phyloP scores from a whole-genome alignment of 805 yeast genomes.

The Hagleromyces aurorensis region DNA sequence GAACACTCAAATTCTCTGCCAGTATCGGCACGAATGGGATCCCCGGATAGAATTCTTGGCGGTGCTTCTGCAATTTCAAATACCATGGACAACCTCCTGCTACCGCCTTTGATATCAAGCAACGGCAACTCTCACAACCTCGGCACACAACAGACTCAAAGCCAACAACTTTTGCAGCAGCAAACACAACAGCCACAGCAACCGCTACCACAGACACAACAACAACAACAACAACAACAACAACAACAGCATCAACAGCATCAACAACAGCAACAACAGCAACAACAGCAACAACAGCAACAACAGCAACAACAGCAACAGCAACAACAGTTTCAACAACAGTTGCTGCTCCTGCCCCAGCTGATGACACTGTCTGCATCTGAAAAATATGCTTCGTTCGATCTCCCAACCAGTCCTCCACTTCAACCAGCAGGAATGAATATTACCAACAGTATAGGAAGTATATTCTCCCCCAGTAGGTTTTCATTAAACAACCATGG shows the following conservation, averaged over 20 bases:
- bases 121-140: constrained; percentile 5
- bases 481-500: too few relatives aligned
- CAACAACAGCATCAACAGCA: constrained; percentile 20
- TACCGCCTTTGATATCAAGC: constrained; percentile 23
- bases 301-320: constrained; percentile 17
- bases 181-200: constrained; percentile 18
- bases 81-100: constrained; percentile 14
- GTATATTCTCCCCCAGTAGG: constrained; percentile 19
- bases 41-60: constrained; percentile 6
- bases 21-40: too few relatives aligned
- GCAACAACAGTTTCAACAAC: constrained; percentile 23
- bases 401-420: constrained; percentile 15
- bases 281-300: constrained; percentile 11
- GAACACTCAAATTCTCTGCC: too few relatives aligned
- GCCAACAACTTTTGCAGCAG: constrained; percentile 17
- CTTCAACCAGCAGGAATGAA: constrained; percentile 21
- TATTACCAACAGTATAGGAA: constrained; percentile 23
- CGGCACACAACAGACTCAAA: constrained; percentile 5
- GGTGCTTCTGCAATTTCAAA: constrained; percentile 4
- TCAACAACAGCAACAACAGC: constrained; percentile 19
- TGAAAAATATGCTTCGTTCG: constrained; percentile 21
- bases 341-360: constrained; percentile 22
- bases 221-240: constrained; percentile 18
- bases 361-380: constrained; percentile 26
- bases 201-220: constrained; percentile 14